Evolutionary conservation across 78 protist genomes (phyloP).

Genomic region (Creolimax fragrantissima): DNA sequence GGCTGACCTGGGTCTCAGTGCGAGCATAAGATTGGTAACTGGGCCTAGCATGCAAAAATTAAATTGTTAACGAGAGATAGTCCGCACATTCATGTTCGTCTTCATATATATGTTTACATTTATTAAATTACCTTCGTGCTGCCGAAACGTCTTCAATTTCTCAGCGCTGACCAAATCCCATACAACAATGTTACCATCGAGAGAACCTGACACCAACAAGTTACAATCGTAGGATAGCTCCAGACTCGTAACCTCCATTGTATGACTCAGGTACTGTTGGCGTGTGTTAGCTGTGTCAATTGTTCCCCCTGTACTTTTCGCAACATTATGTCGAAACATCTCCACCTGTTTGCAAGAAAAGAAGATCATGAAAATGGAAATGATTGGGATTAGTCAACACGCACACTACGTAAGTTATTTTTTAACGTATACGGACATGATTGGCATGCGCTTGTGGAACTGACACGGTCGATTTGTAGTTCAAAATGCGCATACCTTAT

Average conservation of each 20-base stretch:
- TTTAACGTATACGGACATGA: too few relatives aligned
- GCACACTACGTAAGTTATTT: too few relatives aligned
- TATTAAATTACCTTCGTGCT: background rate
- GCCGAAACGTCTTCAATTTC: background rate
- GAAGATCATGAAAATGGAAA: too few relatives aligned
- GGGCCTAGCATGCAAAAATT: too few relatives aligned
- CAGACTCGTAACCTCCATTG: background rate
- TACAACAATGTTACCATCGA: background rate
- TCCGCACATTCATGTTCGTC: too few relatives aligned
- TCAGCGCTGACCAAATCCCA: background rate
- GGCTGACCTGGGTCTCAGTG: background rate
- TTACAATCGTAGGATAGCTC: background rate
- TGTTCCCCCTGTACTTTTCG: background rate
- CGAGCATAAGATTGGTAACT: background rate
- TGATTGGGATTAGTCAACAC: too few relatives aligned
- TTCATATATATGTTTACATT: too few relatives aligned
- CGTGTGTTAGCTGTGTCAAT: background rate
- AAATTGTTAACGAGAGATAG: too few relatives aligned
- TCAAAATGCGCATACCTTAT: background rate
- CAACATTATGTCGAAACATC: background rate
- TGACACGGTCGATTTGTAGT: too few relatives aligned
- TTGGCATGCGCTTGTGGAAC: too few relatives aligned
- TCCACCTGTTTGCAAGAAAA: background rate
- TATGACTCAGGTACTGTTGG: background rate
- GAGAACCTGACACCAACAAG: background rate